Conservation (phyloP, 441 rosid genomes). For the Erodium chrysanthum region DNA sequence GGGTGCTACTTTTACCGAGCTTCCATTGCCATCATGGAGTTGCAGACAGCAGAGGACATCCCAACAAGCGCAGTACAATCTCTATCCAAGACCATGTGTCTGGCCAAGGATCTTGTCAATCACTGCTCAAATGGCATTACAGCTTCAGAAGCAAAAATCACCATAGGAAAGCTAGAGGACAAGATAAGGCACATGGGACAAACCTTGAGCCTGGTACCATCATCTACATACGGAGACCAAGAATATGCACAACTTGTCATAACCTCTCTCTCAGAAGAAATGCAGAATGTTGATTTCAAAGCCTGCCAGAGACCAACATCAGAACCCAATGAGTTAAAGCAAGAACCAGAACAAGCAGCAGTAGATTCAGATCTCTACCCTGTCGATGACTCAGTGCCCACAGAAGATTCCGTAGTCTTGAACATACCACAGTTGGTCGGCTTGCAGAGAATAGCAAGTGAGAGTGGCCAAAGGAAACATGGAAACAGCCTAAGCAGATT, state of each 20-base stretch:
- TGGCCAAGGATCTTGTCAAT: conserved; percentile 37
- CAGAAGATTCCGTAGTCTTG: conserved; percentile 10
- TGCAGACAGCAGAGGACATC: conserved; percentile 33
- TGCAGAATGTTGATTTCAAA: conserved; percentile 39
- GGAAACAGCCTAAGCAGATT: conserved; percentile 30
- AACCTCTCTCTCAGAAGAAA: conserved; percentile 51
- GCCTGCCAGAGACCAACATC: conserved; percentile 20
- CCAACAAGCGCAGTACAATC: conserved; percentile 28
- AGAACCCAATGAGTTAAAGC: conserved; percentile 15
- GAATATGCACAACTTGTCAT: conserved; percentile 48
- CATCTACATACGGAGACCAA: conserved; percentile 38
- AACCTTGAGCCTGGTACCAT: conserved; percentile 52
- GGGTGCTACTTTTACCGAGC: conserved; percentile 62
- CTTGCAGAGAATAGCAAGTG: conserved; percentile 23
- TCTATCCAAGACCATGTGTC: conserved; percentile 34
- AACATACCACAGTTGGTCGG: conserved; percentile 22
- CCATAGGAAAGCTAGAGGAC: conserved; percentile 34
- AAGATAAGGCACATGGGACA: conserved; percentile 45
- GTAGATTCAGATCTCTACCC: conserved; percentile 61
- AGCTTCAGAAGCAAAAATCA: conserved; percentile 33
- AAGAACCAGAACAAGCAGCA: conserved; percentile 18
- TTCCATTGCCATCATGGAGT: conserved; percentile 55
- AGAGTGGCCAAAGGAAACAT: conserved; percentile 30
- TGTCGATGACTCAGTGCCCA: conserved; percentile 30
- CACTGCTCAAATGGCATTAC: conserved; percentile 25